Conservation (phyloP, 805 yeast genomes). For the Lipomyces japonicus region DNA sequence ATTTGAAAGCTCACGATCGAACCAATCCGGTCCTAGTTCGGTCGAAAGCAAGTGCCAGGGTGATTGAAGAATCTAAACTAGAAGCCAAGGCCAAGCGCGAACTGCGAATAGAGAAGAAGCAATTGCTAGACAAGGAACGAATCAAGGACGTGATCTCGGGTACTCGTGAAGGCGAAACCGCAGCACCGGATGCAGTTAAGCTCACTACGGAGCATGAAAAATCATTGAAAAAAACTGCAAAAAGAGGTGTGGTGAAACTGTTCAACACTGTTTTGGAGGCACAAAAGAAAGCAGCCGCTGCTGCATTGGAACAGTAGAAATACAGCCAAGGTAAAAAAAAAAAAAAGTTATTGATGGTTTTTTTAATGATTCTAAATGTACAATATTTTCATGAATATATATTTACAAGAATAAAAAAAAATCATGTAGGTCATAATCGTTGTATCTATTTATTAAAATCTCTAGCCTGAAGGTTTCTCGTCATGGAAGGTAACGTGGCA, state of each 20-base stretch:
- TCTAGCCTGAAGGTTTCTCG: constrained; percentile 78
- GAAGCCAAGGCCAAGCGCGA: constrained; percentile 79
- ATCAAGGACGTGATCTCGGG: constrained; percentile 53
- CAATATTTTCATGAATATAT: neutral
- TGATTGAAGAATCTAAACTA: constrained; percentile 73
- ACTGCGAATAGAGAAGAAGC: constrained; percentile 66
- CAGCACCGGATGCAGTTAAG: constrained; percentile 54
- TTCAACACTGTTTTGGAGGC: constrained; percentile 81
- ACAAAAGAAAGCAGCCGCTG: constrained; percentile 43
- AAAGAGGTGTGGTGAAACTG: constrained; percentile 73
- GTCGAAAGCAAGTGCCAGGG: constrained; percentile 53
- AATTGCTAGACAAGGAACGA: constrained; percentile 61
- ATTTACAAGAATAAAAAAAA: no score
- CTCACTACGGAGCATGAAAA: constrained; percentile 63
- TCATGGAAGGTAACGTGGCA: constrained; percentile 96
- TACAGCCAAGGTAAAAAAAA: no score
- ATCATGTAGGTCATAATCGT: neutral
- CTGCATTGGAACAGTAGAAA: no score
- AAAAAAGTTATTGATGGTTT: neutral
- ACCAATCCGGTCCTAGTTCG: constrained; percentile 88
- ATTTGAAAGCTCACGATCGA: constrained; percentile 82
- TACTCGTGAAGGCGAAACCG: constrained; percentile 35
- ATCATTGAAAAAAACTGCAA: constrained; percentile 72
- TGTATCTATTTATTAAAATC: constrained; percentile 51
- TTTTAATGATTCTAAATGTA: neutral